Base-by-base conservation (phyloP, 129 eudicot genomes). In the Helianthus tuberosus region DNA sequence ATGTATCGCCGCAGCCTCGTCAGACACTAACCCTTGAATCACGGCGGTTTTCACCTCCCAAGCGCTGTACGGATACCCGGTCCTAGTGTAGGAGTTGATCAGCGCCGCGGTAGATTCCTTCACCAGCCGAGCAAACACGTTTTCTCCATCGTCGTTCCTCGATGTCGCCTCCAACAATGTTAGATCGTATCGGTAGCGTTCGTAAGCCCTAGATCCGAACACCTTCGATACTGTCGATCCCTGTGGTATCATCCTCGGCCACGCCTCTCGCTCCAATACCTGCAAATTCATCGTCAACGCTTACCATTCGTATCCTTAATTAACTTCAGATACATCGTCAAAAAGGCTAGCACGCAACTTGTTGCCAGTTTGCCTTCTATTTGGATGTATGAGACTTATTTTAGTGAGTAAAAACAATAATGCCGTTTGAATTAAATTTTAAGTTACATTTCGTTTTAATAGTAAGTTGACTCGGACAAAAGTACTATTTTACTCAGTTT, bases 171-270 rank as follows among this genome's bases (percentile, higher is more conserved):
- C 98, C 46, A 89, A 39, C 50, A 92, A 69, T 25, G 96, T 92
- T 41, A 89, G 85, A 68, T 92, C 96, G 69, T 73, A 79, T 35
- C 90, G 81, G 92, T 76, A 93, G 74, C 96, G 88, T 79, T 93
- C 96, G 65, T 72, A 80, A 3, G 89, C 96, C 44, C 95, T 78
- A 12, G 96, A 89, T 17, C 98, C 98, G 60, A 89, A 92, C 17
- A 92, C 91, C 8, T 89, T 92, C 0, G 96, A 87, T 36, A 92
- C 91, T 71, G 96, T 83, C 12, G 96, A 85, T 64, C 64, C 83
- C 77, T 84, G 80, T 11, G 94, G 98, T 32, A 87, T 91, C 94
- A 92, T 92, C 81, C 85, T 85, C 15, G 96, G 98, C 98, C 98
- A 92, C 51, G 88, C 64, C 71, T 87, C 96, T 41, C 70, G 73